A percentile compares a stretch with the other conserved stretches of the same genome.
Evolutionary conservation across 2,329 filamentous ascomycete genomes (phyloP).

Genomic region (Diaporthe citri): DNA sequence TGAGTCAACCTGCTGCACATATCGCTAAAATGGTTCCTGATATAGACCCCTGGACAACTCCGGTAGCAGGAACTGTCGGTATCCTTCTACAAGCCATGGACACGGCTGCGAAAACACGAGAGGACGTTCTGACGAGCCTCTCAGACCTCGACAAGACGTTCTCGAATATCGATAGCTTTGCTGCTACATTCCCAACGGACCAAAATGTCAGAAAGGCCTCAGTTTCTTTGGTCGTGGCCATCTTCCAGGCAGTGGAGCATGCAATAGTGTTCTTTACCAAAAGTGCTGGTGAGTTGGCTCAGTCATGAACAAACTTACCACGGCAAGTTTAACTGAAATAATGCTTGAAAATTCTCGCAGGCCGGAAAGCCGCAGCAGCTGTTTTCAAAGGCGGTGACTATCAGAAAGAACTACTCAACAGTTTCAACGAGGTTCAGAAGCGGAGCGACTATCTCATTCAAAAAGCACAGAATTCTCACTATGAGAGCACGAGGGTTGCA

Average conservation of each 20-base stretch:
- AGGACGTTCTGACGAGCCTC: background rate
- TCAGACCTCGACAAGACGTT: background rate
- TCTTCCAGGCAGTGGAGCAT: conserved; percentile 1
- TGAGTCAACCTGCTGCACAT: background rate
- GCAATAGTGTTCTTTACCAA: background rate
- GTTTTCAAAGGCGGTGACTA: background rate
- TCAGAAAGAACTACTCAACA: background rate
- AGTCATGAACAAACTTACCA: background rate
- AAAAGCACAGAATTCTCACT: conserved; percentile 8
- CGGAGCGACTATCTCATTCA: background rate
- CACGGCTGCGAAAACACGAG: background rate
- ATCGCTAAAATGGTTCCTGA: background rate
- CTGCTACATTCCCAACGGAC: background rate
- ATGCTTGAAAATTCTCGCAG: background rate
- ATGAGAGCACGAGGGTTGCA: background rate
- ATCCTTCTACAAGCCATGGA: background rate
- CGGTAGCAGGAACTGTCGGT: background rate
- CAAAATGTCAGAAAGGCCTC: background rate
- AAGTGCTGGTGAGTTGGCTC: background rate
- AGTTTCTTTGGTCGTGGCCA: background rate
- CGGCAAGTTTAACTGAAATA: background rate
- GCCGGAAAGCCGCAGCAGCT: background rate
- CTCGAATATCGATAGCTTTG: background rate
- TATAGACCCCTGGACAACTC: background rate
- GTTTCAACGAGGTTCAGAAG: conserved; percentile 1